Evolutionary conservation across 805 yeast species (phyloP), one percentile per base, ranked within the genome.

Genomic region (Metschnikowia peoriensis): DNA sequence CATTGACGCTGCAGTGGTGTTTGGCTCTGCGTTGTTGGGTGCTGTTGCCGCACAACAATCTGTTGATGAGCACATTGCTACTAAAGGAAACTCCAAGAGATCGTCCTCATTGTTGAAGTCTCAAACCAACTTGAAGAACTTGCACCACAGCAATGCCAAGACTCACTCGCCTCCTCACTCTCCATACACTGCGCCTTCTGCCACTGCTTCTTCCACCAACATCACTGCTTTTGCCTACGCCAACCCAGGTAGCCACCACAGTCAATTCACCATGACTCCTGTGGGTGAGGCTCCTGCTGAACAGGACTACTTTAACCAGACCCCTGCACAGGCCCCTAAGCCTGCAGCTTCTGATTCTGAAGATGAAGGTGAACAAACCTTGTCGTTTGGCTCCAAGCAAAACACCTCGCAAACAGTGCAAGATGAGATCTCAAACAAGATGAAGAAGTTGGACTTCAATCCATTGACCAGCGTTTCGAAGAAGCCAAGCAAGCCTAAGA

Each of bases 1-100:
- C 70, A 91, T 93, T 62, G 98, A 93, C 66, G 94, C 97, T 1
- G 96, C 97, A 1, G 99, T 94, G 39, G 98, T 94, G 2, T 88
- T 93, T 66, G 99, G 99, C 27, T 81, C 97, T 4, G 98, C 99
- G 0, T 75, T 94, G 66, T 77, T 94, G 55, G 99, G 98, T 38
- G 97, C 98, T 1, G 90, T 85, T 56, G 98, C 98, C 3, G 90
- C 94, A 10, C 85, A 86, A 59, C 84, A 81, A 55, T 78, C 80
- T 12, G 79, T 79, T 51, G 53, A 64, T 42, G 73, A 70, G 59
- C 75, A 75, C 59, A 56, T 69, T 41, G 46, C 52, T 27, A 56
- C 65, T 32, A 65, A 62, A 57, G 74, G 75, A 28, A 67, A 69
- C 49, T 64, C 73, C 22, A 68, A 75, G 62, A 64, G 76, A 54